Evolutionary conservation across 306 rosid species (phyloP).

Genomic region (Luffa aegyptiaca): DNA sequence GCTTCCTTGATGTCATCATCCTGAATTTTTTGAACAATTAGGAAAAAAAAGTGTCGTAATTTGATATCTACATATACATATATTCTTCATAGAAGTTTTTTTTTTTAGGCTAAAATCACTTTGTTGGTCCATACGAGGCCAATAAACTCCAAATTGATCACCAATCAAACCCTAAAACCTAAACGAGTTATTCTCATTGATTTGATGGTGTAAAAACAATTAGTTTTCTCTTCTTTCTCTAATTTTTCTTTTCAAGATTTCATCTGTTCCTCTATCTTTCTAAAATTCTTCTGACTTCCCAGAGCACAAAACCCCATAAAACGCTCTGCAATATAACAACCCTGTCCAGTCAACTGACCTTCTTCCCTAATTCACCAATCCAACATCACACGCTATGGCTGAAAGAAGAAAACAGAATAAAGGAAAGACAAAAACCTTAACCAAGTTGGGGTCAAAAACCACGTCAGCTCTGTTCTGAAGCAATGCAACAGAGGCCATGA

Average conservation of each 20-base stretch:
- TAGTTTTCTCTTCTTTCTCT: neutral
- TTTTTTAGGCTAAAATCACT: neutral
- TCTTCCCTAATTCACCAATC: neutral
- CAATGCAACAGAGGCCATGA: conserved; percentile 70
- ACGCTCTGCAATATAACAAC: neutral
- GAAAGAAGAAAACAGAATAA: neutral
- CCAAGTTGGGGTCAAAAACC: conserved; percentile 53
- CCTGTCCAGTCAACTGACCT: neutral
- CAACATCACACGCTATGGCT: neutral
- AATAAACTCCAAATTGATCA: neutral
- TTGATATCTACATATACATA: conserved; percentile 11
- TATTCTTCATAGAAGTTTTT: neutral
- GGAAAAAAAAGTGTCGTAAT: conserved; percentile 5
- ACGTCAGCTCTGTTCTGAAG: conserved; percentile 92
- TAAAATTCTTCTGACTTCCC: neutral
- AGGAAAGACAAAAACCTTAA: conserved; percentile 39
- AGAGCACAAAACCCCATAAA: neutral
- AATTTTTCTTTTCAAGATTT: neutral
- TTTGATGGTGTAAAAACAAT: neutral
- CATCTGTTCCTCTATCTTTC: neutral
- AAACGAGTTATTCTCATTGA: neutral
- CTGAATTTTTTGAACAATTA: conserved; percentile 30
- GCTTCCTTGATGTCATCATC: conserved; percentile 76
- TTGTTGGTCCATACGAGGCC: neutral
- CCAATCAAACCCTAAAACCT: neutral